These are phyloP conservation scores for Phallus indusiatus DNA, from an alignment of 768 basidiomycete species.

Conservation along the genomic window DNA sequence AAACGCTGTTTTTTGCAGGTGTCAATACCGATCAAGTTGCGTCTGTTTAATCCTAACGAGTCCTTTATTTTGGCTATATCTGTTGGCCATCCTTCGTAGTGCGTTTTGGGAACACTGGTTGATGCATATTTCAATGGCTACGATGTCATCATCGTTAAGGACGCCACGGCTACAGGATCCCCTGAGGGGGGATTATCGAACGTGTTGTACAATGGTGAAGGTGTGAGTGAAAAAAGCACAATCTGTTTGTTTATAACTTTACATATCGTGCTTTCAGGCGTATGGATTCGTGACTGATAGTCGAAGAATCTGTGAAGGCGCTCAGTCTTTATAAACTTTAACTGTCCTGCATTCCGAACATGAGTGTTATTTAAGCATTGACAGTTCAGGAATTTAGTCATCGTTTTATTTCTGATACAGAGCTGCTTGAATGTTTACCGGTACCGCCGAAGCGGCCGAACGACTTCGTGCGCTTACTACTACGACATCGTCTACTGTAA, in stretches of 20 bases:
- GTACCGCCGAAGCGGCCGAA: too few relatives aligned
- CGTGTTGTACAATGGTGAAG: slow-evolving; percentile 45
- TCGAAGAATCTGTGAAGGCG: neutral
- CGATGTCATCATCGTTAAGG: slow-evolving; percentile 48
- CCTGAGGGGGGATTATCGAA: slow-evolving; percentile 48
- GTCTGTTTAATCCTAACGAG: neutral
- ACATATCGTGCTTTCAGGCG: neutral
- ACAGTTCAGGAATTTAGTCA: too few relatives aligned
- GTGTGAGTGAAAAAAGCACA: slow-evolving; percentile 28
- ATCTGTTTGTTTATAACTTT: neutral
- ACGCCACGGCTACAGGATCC: slow-evolving; percentile 55
- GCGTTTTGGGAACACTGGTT: slow-evolving; percentile 53
- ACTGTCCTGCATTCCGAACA: too few relatives aligned
- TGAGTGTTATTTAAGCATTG: too few relatives aligned
- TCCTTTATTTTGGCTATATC: neutral
- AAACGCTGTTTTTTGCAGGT: slow-evolving; percentile 51
- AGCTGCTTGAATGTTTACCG: too few relatives aligned
- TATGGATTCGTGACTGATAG: slow-evolving; percentile 8
- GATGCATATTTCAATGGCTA: slow-evolving; percentile 60
- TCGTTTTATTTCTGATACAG: too few relatives aligned
- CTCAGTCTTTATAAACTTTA: neutral
- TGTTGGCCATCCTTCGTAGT: slow-evolving; percentile 26
- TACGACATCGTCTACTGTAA: too few relatives aligned
- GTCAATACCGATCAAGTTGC: slow-evolving; percentile 59
- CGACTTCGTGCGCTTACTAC: too few relatives aligned